Evolutionary conservation across 495 filamentous ascomycete species (phyloP).

Genomic region (Pyrenula massariospora): DNA sequence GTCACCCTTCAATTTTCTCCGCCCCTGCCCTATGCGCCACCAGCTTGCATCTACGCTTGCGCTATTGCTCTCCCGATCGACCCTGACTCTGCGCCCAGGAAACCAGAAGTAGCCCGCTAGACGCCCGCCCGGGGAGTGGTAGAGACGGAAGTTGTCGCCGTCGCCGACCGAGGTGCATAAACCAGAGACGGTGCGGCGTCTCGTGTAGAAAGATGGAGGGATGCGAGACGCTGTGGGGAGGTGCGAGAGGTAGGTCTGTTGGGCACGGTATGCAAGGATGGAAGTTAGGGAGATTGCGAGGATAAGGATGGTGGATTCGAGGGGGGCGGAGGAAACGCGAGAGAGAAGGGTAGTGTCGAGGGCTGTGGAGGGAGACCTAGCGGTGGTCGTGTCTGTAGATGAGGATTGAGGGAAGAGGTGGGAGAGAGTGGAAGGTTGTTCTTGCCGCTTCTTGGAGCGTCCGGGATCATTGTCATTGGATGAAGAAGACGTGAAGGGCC

Average conservation of each 20-base stretch:
- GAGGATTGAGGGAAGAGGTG: neutral
- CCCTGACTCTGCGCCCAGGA: constrained; percentile 60
- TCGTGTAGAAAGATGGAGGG: constrained; percentile 50
- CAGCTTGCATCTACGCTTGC: constrained; percentile 51
- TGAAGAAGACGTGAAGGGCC: neutral
- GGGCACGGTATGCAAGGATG: constrained; percentile 32
- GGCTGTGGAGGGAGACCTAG: too few relatives aligned
- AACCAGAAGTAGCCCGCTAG: constrained; percentile 87
- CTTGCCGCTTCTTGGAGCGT: neutral
- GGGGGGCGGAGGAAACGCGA: neutral
- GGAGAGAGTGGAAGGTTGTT: neutral
- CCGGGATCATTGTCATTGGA: neutral
- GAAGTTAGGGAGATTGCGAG: neutral
- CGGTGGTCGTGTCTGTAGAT: neutral
- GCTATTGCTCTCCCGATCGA: constrained; percentile 54
- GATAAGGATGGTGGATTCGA: neutral
- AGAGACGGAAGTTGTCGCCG: constrained; percentile 87
- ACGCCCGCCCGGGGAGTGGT: constrained; percentile 84
- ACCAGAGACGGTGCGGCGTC: constrained; percentile 64
- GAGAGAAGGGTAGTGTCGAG: neutral
- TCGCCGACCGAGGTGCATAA: constrained; percentile 89
- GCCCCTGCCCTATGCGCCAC: constrained; percentile 2
- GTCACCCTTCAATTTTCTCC: constrained; percentile 17
- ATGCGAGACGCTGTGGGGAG: constrained; percentile 66
- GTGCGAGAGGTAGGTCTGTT: constrained; percentile 57